A percentile compares a stretch with the other conserved stretches of the same genome.
phyloP scores from a whole-genome alignment of 2,329 filamentous ascomycete species.

The Alternaria gansuensis region DNA sequence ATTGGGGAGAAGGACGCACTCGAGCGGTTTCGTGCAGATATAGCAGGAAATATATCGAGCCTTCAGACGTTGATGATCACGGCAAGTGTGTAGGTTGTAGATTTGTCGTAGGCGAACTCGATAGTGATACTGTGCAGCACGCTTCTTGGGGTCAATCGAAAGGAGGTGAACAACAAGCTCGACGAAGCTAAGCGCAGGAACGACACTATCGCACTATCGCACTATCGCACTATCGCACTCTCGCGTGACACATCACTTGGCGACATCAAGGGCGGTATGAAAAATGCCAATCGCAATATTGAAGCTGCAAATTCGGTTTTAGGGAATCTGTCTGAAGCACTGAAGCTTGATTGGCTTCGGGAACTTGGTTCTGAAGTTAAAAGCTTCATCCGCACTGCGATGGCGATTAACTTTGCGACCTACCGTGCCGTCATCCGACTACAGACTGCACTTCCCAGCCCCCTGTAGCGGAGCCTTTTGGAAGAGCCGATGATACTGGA shows the following conservation, averaged over 20 bases:
- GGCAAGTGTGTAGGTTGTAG: not conserved
- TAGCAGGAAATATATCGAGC: slow-evolving; percentile 15
- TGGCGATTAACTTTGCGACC: not conserved
- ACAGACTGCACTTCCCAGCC: not conserved
- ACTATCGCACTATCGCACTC: not conserved
- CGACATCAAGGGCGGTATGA: not conserved
- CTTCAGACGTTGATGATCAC: slow-evolving; percentile 21
- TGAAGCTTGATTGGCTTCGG: not conserved
- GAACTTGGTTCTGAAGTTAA: not conserved
- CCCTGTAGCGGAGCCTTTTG: not conserved
- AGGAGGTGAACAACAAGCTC: not conserved
- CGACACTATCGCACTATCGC: not conserved
- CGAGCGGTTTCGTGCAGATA: slow-evolving; percentile 23
- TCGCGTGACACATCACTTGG: not conserved
- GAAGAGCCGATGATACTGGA: not conserved
- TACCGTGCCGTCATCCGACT: not conserved
- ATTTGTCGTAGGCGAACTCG: not conserved
- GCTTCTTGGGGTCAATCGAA: not conserved
- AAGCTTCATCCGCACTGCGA: not conserved
- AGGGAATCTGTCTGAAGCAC: fast-evolving
- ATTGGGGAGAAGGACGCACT: slow-evolving; percentile 24
- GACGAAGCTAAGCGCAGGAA: not conserved
- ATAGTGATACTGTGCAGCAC: not conserved
- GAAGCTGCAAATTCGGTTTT: not conserved
- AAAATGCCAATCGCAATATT: not conserved